Evolutionary conservation across 805 yeast species (phyloP).

Genomic region (Ogataea pini): DNA sequence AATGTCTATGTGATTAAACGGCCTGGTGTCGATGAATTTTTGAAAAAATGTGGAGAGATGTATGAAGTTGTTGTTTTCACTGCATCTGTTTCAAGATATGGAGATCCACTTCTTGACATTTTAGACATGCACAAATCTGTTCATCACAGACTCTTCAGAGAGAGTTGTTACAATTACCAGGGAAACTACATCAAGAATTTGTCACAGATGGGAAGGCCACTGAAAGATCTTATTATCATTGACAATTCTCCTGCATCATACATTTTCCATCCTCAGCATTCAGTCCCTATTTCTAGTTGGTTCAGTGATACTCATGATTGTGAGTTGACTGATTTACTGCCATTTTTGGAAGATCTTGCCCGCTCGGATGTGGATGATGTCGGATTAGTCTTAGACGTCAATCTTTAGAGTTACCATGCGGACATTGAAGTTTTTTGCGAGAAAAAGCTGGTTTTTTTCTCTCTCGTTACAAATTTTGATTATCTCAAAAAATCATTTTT

Average conservation of each 20-base stretch:
- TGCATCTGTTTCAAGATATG: slow-evolving; percentile 92
- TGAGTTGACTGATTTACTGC: slow-evolving; percentile 88
- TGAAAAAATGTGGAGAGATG: slow-evolving; percentile 76
- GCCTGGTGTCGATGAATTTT: slow-evolving; percentile 96
- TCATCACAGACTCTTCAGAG: slow-evolving; percentile 92
- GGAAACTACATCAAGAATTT: slow-evolving; percentile 94
- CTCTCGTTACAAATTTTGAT: neutral
- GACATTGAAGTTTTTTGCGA: slow-evolving; percentile 3
- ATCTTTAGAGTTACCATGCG: slow-evolving; percentile 35
- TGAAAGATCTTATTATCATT: slow-evolving; percentile 80
- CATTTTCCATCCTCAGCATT: slow-evolving; percentile 96
- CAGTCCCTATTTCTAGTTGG: slow-evolving; percentile 97
- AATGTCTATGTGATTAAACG: slow-evolving; percentile 95
- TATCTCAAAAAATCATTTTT: neutral
- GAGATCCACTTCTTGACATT: slow-evolving; percentile 91
- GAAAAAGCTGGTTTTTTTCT: slow-evolving; percentile 12
- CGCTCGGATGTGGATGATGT: slow-evolving; percentile 76
- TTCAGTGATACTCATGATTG: slow-evolving; percentile 97
- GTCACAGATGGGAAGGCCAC: slow-evolving; percentile 91
- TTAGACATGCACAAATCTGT: slow-evolving; percentile 73
- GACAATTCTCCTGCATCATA: slow-evolving; percentile 99
- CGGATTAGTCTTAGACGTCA: slow-evolving; percentile 79
- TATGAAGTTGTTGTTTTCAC: slow-evolving; percentile 97
- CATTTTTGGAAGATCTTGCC: slow-evolving; percentile 85
- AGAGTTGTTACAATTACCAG: slow-evolving; percentile 89